A percentile compares a stretch with the other conserved stretches of the same genome.
These are phyloP conservation scores for Ganoderma leucocontextum DNA, from an alignment of 1,284 basidiomycete genomes.

Conservation along the genomic window DNA sequence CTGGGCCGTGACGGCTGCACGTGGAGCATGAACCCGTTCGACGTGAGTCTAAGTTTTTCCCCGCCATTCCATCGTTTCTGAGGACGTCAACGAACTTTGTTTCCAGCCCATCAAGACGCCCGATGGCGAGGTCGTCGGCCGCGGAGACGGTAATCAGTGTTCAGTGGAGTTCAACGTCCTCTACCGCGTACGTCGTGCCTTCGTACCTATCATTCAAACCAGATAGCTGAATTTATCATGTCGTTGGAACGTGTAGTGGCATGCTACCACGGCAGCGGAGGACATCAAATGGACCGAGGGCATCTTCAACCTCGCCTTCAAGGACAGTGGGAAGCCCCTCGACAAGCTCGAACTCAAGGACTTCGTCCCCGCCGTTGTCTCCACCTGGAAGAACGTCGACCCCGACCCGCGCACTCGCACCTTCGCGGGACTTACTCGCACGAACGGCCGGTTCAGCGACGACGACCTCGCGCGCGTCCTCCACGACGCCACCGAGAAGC, in stretches of 20 bases:
- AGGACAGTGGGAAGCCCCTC: constrained; percentile 37
- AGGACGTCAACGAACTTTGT: not conserved
- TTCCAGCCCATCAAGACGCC: constrained; percentile 54
- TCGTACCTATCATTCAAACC: not conserved
- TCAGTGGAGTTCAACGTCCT: constrained; percentile 80
- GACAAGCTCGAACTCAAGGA: constrained; percentile 30
- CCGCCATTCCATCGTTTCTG: not conserved
- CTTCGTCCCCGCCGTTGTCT: constrained; percentile 31
- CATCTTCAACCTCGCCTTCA: constrained; percentile 55
- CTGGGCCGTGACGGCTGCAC: constrained; percentile 64
- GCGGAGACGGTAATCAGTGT: constrained; percentile 76
- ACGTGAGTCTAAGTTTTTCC: constrained; percentile 46
- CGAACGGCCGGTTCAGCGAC: constrained; percentile 71
- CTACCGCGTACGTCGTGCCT: constrained; percentile 51
- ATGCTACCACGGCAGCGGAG: constrained; percentile 65
- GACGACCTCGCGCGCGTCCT: constrained; percentile 72
- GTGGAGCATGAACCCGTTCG: constrained; percentile 72
- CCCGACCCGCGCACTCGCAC: constrained; percentile 58
- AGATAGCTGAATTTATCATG: not conserved
- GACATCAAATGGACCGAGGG: constrained; percentile 70
- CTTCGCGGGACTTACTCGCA: constrained; percentile 62
- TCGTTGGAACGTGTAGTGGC: constrained; percentile 55
- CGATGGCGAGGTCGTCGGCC: constrained; percentile 57
- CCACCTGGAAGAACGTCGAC: constrained; percentile 44
- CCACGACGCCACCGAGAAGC: constrained; percentile 69